Base-by-base conservation (phyloP, 2,329 filamentous ascomycete genomes). In the Calonectria pauciramosa region DNA sequence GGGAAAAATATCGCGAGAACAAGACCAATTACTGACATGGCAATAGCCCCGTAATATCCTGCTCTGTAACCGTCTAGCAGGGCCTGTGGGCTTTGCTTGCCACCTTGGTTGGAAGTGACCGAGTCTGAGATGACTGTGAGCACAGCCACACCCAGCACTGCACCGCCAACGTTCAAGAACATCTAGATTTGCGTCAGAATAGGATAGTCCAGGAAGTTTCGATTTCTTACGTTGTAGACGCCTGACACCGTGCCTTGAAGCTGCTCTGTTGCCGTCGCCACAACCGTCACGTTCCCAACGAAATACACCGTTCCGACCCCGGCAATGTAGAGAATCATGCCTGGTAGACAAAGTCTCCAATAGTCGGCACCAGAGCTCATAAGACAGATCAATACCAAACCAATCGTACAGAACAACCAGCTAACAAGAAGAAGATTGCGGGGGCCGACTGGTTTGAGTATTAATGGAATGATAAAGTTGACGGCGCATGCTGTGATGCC, bases 111-210 rank as follows among this genome's bases (percentile, higher is more conserved):
- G 8, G 56, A 63, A 0, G 56, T 63, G 8, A 63, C 56, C 23
- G 56, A 63, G 23, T 63, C 56, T 5, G 56, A 63, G 23, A 63
- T 63, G 16, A 63, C 56, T 30, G 56, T 63, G 34, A 63, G 34
- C 3, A 63, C 56, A 7, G 56, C 36, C 1, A 63, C 56, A 28
- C 56, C 56, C 1, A 41, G 34, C 6, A 41, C 34, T 26, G 56
- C 56, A 20, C 56, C 56, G 2, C 56, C 56, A 20, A 63, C 56
- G 13, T 63, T 63, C 0, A 63, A 10, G 8, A 63, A 63, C 56
- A 63, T 63, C 56, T 63, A 5, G 2, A 16, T 13, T 2, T 41
- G 11, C 3, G 11, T 38, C 41, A 38, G 34, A 60, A 16, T 26
- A 6, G 14, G 10, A 2, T 7, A 23, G 4, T 4, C 3, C 16